These are phyloP conservation scores for Pseudozyma pruni DNA, from an alignment of 1,284 basidiomycete species.

Conservation along the genomic window DNA sequence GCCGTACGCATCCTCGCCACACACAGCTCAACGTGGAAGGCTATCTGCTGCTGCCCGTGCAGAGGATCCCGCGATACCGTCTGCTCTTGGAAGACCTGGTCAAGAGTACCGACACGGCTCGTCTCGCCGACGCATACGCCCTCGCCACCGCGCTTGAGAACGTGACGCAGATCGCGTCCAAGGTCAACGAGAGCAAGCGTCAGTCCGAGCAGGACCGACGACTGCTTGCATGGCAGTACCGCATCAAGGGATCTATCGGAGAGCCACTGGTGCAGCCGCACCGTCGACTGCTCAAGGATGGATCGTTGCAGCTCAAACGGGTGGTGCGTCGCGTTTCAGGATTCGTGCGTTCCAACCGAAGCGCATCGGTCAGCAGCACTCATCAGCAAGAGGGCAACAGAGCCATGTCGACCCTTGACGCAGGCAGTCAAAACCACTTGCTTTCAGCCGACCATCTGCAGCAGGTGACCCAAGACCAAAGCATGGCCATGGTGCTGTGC, in stretches of 20 bases:
- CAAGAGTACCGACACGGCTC: slow-evolving; percentile 49
- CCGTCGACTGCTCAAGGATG: slow-evolving; percentile 75
- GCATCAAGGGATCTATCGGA: slow-evolving; percentile 89
- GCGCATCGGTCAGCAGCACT: slow-evolving; percentile 16
- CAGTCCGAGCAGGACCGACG: slow-evolving; percentile 57
- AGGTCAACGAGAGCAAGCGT: slow-evolving; percentile 69
- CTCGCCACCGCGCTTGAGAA: slow-evolving; percentile 57
- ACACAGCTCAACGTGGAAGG: slow-evolving; percentile 96
- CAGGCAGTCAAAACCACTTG: slow-evolving; percentile 65
- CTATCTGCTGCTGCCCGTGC: slow-evolving; percentile 92
- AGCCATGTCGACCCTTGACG: slow-evolving; percentile 4
- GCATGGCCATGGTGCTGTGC: slow-evolving; percentile 75
- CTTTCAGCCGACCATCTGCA: slow-evolving; percentile 89
- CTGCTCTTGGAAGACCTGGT: slow-evolving; percentile 73
- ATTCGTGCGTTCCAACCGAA: slow-evolving; percentile 71
- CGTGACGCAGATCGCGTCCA: slow-evolving; percentile 59
- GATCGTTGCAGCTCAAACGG: slow-evolving; percentile 81
- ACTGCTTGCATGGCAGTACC: slow-evolving; percentile 77
- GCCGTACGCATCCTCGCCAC: slow-evolving; percentile 76
- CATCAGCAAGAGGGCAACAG: slow-evolving; percentile 4
- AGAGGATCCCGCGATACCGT: slow-evolving; percentile 94
- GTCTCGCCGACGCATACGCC: slow-evolving; percentile 37
- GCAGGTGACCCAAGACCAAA: slow-evolving; percentile 65
- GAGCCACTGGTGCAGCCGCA: slow-evolving; percentile 98
- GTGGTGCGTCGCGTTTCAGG: slow-evolving; percentile 88